Evolutionary conservation across 345 rosid genomes (phyloP).

Genomic region (Adansonia digitata): DNA sequence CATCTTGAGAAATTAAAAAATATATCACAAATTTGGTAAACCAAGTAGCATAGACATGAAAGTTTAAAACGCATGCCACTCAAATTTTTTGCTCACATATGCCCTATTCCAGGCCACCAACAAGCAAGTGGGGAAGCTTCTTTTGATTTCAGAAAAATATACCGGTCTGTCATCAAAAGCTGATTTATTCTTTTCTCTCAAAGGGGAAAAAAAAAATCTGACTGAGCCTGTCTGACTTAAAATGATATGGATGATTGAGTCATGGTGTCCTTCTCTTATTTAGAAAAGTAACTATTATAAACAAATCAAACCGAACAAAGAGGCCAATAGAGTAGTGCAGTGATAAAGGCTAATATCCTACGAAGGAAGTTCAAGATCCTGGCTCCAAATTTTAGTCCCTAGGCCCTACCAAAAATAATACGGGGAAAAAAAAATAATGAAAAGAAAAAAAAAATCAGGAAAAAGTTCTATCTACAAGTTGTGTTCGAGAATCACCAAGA

Average conservation of each 20-base stretch:
- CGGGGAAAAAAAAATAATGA: not conserved
- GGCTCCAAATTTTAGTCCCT: not conserved
- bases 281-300: not conserved
- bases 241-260: not conserved
- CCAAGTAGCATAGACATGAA: not conserved
- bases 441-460: not conserved
- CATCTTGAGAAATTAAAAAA: not conserved
- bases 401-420: not conserved
- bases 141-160: not conserved
- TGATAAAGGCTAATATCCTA: not conserved
- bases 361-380: not conserved
- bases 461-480: not conserved
- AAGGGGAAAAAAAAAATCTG: not conserved
- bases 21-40: not conserved
- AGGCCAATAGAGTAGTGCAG: not conserved
- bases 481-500: slow-evolving; percentile 57
- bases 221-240: not conserved
- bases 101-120: not conserved
- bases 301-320: not conserved
- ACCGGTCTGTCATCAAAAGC: not conserved
- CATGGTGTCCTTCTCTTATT: not conserved
- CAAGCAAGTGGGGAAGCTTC: not conserved
- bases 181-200: not conserved
- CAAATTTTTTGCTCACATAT: not conserved
- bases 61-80: not conserved